Evolutionary conservation across 257 asterid genomes (phyloP).

Genomic region (Osmanthus fragrans): DNA sequence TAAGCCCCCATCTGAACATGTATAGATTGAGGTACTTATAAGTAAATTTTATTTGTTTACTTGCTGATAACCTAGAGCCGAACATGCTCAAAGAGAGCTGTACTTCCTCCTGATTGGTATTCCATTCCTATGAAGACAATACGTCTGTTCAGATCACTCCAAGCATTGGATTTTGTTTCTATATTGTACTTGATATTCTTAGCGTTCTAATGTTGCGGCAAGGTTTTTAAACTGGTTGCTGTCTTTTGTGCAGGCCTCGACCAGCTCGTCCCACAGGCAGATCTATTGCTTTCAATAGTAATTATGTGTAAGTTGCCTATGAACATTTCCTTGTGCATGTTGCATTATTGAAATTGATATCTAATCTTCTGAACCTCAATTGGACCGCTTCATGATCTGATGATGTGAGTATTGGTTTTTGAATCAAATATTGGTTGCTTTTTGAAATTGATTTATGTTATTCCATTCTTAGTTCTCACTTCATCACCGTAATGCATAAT

Average conservation of each 20-base stretch:
- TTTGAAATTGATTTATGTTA: not conserved
- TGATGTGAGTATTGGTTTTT: not conserved
- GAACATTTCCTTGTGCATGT: not conserved
- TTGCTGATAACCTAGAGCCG: not conserved
- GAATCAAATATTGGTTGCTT: not conserved
- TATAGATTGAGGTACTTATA: not conserved
- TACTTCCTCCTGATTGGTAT: not conserved
- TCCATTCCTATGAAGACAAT: not conserved
- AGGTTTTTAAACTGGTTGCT: not conserved
- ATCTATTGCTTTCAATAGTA: constrained; percentile 36
- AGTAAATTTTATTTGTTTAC: too few relatives aligned
- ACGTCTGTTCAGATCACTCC: not conserved
- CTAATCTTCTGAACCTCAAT: not conserved
- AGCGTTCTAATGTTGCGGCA: not conserved
- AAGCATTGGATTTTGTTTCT: not conserved
- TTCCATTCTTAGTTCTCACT: too few relatives aligned
- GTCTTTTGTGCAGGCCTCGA: constrained; percentile 46
- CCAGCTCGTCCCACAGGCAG: constrained; percentile 53
- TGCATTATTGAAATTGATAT: not conserved
- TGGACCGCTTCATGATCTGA: not conserved
- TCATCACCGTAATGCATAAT: too few relatives aligned
- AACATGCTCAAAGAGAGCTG: not conserved
- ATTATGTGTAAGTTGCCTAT: constrained; percentile 46
- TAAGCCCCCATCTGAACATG: not conserved
- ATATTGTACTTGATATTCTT: not conserved